Percentiles rank a stretch among this genome's conserved stretches.
These are phyloP conservation scores for Solanum tarijense DNA, from an alignment of 257 asterid species.

Conservation along the genomic window DNA sequence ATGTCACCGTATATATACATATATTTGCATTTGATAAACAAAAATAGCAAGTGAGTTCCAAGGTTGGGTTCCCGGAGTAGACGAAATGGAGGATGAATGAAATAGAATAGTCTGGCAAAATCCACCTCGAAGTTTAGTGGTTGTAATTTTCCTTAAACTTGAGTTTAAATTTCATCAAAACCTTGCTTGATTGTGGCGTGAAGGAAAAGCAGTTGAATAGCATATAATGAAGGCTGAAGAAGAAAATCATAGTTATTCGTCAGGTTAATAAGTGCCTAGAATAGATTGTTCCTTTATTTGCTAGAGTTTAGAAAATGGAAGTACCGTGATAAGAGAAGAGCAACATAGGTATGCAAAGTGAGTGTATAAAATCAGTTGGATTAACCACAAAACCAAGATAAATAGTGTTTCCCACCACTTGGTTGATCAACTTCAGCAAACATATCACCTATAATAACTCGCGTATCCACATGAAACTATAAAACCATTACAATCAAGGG, in stretches of 20 bases:
- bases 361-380: neutral
- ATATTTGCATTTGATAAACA: neutral
- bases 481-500: neutral
- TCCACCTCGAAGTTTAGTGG: neutral
- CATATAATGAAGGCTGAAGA: neutral
- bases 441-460: neutral
- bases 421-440: neutral
- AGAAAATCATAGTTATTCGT: neutral
- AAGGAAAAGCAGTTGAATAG: neutral
- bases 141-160: neutral
- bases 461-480: neutral
- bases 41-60: neutral
- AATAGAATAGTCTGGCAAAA: no score
- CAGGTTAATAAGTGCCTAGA: neutral
- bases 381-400: neutral
- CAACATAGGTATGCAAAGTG: neutral
- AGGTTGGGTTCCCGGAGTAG: neutral
- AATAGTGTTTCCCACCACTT: neutral
- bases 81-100: no score
- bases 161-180: neutral
- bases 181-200: neutral
- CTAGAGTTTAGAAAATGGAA: neutral
- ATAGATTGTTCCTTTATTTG: neutral
- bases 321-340: neutral
- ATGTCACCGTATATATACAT: no score